These are phyloP conservation scores for Camellia sinensis DNA, from an alignment of 148 eudicot species.

Conservation along the genomic window DNA sequence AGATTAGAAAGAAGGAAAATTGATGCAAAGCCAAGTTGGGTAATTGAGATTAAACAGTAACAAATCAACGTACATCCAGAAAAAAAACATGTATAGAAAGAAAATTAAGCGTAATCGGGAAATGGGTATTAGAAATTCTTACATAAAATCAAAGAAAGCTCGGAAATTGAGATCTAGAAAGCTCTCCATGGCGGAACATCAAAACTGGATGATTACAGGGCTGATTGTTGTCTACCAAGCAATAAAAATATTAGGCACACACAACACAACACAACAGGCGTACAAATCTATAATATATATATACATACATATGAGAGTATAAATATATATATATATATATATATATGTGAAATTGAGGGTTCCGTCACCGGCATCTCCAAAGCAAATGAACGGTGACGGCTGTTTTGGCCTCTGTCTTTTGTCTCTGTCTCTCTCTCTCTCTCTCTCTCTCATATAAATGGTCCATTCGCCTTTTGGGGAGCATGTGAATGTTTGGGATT, in stretches of 20 bases:
- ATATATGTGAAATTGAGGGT: no score
- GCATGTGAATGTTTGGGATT: no score
- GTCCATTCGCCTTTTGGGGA: no score
- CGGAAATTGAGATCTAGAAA: slow-evolving; percentile 11
- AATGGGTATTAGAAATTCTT: slow-evolving; percentile 6
- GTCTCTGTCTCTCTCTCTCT: no score
- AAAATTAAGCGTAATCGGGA: not conserved
- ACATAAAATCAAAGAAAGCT: slow-evolving; percentile 20
- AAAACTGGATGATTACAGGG: not conserved
- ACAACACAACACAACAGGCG: no score
- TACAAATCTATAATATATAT: no score
- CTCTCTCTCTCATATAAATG: no score
- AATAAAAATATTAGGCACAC: not conserved
- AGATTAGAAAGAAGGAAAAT: not conserved
- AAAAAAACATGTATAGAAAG: not conserved
- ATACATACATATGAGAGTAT: no score
- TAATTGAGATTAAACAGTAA: slow-evolving; percentile 1
- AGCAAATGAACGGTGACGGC: no score
- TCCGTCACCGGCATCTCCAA: no score
- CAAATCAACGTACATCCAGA: not conserved
- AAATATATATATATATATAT: no score
- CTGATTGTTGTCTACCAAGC: not conserved
- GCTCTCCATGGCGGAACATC: not conserved
- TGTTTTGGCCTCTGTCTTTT: no score
- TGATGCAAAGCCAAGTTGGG: not conserved